phyloP scores from a whole-genome alignment of 2,329 filamentous ascomycete genomes.

The Apiospora hydei region DNA sequence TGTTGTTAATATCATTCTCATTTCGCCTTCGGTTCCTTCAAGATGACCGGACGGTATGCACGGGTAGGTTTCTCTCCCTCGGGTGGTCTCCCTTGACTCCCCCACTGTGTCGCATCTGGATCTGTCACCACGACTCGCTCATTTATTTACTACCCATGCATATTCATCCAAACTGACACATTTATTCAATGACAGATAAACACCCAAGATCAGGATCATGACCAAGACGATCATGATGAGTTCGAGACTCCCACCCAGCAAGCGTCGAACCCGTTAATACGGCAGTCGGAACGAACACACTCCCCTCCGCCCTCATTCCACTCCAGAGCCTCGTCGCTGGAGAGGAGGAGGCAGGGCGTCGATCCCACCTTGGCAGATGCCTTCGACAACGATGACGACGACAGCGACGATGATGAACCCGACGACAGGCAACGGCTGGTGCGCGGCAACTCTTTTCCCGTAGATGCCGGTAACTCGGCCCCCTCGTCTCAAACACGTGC shows the following conservation, averaged over 20 bases:
- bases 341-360: constrained; percentile 54
- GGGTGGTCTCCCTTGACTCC: constrained; percentile 3
- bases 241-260: constrained; percentile 30
- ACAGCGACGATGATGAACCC: constrained; percentile 72
- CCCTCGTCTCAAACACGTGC: constrained; percentile 31
- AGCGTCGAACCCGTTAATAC: constrained; percentile 26
- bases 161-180: constrained; percentile 30
- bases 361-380: constrained; percentile 89
- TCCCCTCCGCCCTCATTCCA: constrained; percentile 86
- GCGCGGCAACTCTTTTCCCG: constrained; percentile 62
- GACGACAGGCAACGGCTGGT: constrained; percentile 90
- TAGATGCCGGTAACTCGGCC: constrained; percentile 32
- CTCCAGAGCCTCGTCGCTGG: constrained; percentile 78
- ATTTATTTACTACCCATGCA: not conserved
- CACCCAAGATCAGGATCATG: constrained; percentile 65
- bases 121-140: not conserved
- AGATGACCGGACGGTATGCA: constrained; percentile 65
- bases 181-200: constrained; percentile 54
- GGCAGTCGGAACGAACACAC: constrained; percentile 50
- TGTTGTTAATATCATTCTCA: not conserved
- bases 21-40: constrained; percentile 30
- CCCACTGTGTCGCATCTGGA: constrained; percentile 7
- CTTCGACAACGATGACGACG: constrained; percentile 83
- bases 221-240: constrained; percentile 58
- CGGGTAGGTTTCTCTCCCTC: constrained; percentile 52